Evolutionary conservation across 345 rosid genomes (phyloP).

Genomic region (Alliaria petiolata): DNA sequence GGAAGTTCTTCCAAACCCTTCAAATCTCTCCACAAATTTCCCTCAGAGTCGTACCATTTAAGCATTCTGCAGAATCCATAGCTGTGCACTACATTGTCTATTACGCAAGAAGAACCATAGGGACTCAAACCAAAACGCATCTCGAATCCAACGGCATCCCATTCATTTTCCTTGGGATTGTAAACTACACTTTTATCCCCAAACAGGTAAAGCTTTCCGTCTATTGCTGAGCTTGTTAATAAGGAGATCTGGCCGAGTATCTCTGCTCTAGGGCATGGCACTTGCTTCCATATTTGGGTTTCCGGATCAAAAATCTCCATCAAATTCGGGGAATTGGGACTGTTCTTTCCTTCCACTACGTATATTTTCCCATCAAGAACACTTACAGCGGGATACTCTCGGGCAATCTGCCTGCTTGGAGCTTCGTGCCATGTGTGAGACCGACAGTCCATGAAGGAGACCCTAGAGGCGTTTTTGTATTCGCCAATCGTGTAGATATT

Average conservation of each 20-base stretch:
- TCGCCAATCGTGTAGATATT: not conserved
- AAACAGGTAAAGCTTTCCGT: not conserved
- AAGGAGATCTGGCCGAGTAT: not conserved
- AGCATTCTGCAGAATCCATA: not conserved
- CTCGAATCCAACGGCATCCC: slow-evolving; percentile 39
- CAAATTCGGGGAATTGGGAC: too few species aligned
- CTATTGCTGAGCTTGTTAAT: not conserved
- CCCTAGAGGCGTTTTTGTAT: not conserved
- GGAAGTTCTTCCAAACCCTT: slow-evolving; percentile 47
- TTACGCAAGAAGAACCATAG: slow-evolving; percentile 37
- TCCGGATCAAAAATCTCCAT: slow-evolving; percentile 1
- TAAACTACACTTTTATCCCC: not conserved
- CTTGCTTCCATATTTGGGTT: not conserved
- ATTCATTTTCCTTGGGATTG: not conserved
- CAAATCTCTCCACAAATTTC: slow-evolving; percentile 42
- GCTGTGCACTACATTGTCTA: slow-evolving; percentile 34
- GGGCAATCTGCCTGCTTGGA: not conserved
- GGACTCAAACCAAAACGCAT: slow-evolving; percentile 37
- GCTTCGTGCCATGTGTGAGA: not conserved
- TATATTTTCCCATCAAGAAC: too few species aligned
- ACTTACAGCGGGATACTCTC: fast-evolving
- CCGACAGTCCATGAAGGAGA: not conserved
- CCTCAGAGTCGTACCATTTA: slow-evolving; percentile 37
- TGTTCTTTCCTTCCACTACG: too few species aligned
- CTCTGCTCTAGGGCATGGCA: not conserved